These are phyloP conservation scores for Xylaria bambusicola DNA, from an alignment of 495 filamentous ascomycete genomes.

Conservation along the genomic window DNA sequence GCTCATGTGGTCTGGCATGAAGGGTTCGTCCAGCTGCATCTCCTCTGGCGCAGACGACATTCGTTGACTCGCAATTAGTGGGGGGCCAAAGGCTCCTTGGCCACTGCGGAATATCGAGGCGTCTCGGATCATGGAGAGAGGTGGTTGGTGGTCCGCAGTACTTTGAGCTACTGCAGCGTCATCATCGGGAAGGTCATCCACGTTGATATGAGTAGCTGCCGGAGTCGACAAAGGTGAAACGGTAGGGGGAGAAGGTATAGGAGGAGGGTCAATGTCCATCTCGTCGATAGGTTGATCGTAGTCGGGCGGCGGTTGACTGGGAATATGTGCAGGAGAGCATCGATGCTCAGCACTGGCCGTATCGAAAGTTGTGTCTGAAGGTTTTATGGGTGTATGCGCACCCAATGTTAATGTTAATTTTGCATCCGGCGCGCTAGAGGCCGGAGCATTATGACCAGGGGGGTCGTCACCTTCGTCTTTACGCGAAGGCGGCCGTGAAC, in stretches of 20 bases:
- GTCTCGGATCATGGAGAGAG: conserved; percentile 17
- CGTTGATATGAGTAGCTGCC: conserved; percentile 31
- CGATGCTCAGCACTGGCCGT: background rate
- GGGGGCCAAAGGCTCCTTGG: conserved; percentile 20
- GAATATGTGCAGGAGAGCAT: background rate
- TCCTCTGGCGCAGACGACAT: conserved; percentile 20
- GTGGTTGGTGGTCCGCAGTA: conserved; percentile 22
- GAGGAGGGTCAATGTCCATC: conserved; percentile 21
- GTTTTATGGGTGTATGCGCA: conserved; percentile 20
- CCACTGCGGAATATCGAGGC: conserved; percentile 21
- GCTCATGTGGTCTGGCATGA: conserved; percentile 15
- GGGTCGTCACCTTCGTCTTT: background rate
- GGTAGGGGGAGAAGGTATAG: conserved; percentile 35
- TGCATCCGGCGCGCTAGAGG: background rate
- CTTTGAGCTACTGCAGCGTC: conserved; percentile 26
- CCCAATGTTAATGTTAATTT: conserved; percentile 12
- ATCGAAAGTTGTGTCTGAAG: background rate
- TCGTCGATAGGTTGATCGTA: conserved; percentile 4
- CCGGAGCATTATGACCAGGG: background rate
- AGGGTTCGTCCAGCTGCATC: conserved; percentile 22
- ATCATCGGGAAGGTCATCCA: conserved; percentile 28
- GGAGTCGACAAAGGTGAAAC: conserved; percentile 37
- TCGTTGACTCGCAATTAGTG: conserved; percentile 19
- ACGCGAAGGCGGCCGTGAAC: background rate
- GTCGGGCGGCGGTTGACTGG: background rate